Percentiles rank a stretch among this genome's conserved stretches.
Conservation (phyloP, 2,329 filamentous ascomycete genomes). For the Fusarium abutilonis region DNA sequence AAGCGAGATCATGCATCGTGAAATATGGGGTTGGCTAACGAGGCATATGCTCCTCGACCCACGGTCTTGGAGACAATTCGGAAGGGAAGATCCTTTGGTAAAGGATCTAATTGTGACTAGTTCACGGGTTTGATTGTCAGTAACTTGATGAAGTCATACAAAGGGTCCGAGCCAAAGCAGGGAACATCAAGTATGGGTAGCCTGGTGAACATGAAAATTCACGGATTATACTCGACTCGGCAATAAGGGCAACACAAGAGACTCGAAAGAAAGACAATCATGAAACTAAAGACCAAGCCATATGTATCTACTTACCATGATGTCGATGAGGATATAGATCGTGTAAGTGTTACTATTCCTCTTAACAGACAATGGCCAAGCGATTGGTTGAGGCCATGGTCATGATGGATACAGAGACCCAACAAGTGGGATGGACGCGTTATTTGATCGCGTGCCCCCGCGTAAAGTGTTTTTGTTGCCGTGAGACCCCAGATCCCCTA, state of each 20-base stretch:
- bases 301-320: slow-evolving; percentile 35
- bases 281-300: neutral
- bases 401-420: slow-evolving; percentile 8
- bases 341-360: slow-evolving; percentile 25
- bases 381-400: slow-evolving; percentile 30
- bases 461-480: slow-evolving; percentile 51
- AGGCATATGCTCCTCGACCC: slow-evolving; percentile 95
- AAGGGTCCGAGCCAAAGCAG: neutral
- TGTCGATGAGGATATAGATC: slow-evolving; percentile 10
- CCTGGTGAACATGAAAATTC: slow-evolving; percentile 7
- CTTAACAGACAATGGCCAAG: slow-evolving; percentile 17
- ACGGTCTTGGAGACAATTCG: slow-evolving; percentile 96
- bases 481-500: slow-evolving; percentile 27
- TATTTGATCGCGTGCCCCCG: slow-evolving; percentile 46
- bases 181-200: neutral
- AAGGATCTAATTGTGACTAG: slow-evolving; percentile 88
- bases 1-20: slow-evolving; percentile 5
- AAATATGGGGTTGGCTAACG: slow-evolving; percentile 64
- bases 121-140: slow-evolving; percentile 54
- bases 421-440: slow-evolving; percentile 28
- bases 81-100: slow-evolving; percentile 88
- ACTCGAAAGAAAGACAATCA: neutral
- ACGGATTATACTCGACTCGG: slow-evolving; percentile 10
- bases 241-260: slow-evolving; percentile 7
- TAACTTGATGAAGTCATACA: neutral